Base-by-base conservation (phyloP, 306 rosid genomes). In the Sphenostylis stenocarpa region DNA sequence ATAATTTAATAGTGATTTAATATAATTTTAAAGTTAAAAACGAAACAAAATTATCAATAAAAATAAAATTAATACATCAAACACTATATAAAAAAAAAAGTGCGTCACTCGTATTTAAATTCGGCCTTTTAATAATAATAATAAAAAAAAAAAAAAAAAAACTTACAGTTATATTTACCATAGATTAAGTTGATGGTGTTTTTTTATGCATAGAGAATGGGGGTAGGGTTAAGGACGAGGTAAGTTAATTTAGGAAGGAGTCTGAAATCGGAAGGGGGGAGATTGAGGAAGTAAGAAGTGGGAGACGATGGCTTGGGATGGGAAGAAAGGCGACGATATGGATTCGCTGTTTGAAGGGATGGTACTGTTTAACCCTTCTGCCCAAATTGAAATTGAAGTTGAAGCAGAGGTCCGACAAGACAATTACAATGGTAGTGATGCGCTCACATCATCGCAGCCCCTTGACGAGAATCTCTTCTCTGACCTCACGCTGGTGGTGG, bases 391-490 rank as follows among this genome's bases (percentile, higher is more conserved):
- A 33, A 41, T 41, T 41, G 67, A 67, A 26, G 63, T 26, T 24
- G 65, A 58, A 28, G 39, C 64, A 19, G 79, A 75, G 20, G 73
- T 57, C 26, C 68, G 2, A n/a, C 76, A 58, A 36, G 75, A 21
- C 15, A 77, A 73, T 48, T 31, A 71, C 17, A 80, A 80, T 72
- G 41, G 24, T 58, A 38, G 23, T 57, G 85, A 84, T 67, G 43
- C 58, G 60, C 47, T 68, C 34, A 14, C 70, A 26, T 38, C 73
- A 12, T 31, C 80, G 34, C 88, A 85, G 26, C 93, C 97, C 21
- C 97, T 92, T 29, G 97, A 92, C 75, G 93, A 92, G 78, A 87
- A 90, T 77, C 92, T 92, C 75, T 92, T 92, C 77, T 90, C 93
- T 58, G 91, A 92, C 73, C 91, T 92, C 82, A 92, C 95, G 2